Percentiles rank a stretch among this genome's conserved stretches.
Conservation (phyloP, 441 rosid species). For the Croton setiger region DNA sequence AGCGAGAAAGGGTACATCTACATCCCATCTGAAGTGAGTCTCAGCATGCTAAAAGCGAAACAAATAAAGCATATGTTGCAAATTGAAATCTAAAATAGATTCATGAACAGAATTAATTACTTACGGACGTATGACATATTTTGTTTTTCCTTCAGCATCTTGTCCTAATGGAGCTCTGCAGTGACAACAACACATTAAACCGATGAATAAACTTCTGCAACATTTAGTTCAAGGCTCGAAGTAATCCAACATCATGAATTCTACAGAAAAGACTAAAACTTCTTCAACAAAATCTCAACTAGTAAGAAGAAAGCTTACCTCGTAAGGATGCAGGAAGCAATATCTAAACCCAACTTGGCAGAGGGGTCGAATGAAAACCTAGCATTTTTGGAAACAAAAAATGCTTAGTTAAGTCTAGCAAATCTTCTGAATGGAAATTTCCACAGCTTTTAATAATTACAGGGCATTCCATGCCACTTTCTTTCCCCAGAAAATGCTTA, state of each 20-base stretch:
- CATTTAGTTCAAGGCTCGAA: neutral
- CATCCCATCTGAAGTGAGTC: neutral
- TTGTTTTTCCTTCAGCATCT: conserved; percentile 83
- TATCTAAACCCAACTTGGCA: conserved; percentile 74
- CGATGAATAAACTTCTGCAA: conserved; percentile 7
- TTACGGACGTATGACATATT: conserved; percentile 93
- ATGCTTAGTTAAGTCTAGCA: neutral
- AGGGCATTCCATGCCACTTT: neutral
- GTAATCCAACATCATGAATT: conserved; percentile 13
- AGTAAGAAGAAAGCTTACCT: conserved; percentile 42
- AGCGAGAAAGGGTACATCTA: neutral
- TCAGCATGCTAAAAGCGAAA: neutral
- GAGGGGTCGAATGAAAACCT: conserved; percentile 93
- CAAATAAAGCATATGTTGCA: neutral
- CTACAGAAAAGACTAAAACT: neutral
- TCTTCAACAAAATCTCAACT: neutral
- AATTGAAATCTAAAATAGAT: conserved; percentile 13
- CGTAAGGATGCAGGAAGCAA: conserved; percentile 90
- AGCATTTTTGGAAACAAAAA: conserved; percentile 26
- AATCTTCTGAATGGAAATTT: neutral
- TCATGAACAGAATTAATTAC: conserved; percentile 35
- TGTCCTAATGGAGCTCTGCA: conserved; percentile 84
- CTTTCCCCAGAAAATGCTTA: neutral
- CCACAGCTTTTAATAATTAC: neutral
- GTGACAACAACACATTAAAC: conserved; percentile 22